Conservation (phyloP, 1,139 yeast genomes). For the Candida sojae region DNA sequence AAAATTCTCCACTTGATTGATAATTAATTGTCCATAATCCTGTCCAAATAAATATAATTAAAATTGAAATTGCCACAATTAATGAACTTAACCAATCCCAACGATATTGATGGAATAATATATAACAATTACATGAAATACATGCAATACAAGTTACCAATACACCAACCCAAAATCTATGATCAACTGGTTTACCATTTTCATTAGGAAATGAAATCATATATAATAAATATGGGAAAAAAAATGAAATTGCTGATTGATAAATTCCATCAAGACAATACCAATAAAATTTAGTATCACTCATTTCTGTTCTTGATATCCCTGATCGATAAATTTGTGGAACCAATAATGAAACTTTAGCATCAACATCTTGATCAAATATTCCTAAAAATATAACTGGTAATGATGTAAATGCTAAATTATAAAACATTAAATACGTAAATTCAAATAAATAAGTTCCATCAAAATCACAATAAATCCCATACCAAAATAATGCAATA, state of each 20-base stretch:
- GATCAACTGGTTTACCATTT: conserved; percentile 72
- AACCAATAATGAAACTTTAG: conserved; percentile 76
- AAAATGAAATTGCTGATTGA: conserved; percentile 83
- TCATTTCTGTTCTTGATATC: conserved; percentile 81
- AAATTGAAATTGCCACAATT: conserved; percentile 62
- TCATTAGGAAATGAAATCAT: conserved; percentile 55
- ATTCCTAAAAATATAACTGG: conserved; percentile 91
- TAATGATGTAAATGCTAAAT: conserved; percentile 90
- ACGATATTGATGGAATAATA: conserved; percentile 78
- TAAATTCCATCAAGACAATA: conserved; percentile 88
- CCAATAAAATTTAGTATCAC: conserved; percentile 72
- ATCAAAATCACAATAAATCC: conserved; percentile 81
- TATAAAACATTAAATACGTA: conserved; percentile 89
- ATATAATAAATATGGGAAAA: conserved; percentile 77
- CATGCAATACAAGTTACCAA: conserved; percentile 79
- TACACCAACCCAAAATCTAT: conserved; percentile 84
- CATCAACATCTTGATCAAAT: conserved; percentile 90
- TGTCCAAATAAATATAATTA: conserved; percentile 82
- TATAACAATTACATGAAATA: conserved; percentile 76
- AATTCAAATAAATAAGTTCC: conserved; percentile 91
- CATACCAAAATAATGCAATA: conserved; percentile 90
- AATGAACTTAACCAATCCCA: conserved; percentile 91
- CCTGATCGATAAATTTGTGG: conserved; percentile 91
- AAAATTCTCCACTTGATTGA: conserved; percentile 64
- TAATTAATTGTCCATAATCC: conserved; percentile 78